Base-by-base conservation (phyloP, 1,284 basidiomycete genomes). In the Moesziomyces aphidis region DNA sequence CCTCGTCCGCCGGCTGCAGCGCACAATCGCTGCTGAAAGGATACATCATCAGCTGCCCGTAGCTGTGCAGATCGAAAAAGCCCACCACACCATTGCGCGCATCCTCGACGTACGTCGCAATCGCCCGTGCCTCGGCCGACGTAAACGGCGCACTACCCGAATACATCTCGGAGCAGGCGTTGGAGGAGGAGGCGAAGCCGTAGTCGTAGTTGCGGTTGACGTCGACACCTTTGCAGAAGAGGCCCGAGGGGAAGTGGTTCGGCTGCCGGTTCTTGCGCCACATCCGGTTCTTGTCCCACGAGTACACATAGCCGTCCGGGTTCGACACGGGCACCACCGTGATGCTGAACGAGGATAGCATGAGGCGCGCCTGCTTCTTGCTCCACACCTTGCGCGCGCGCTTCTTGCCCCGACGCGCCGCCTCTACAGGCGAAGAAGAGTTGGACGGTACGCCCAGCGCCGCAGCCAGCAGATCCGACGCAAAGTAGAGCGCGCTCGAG, bases 191-290 rank as follows among this genome's bases (percentile, higher is more conserved):
- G 92, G 46, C 93, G 31, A 77, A 77, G 0, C 52, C 64, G 19
- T 47, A 68, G 13, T 26, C 89, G 90, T 90, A 92, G 78, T 92
- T 92, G 48, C 90, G 87, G 21, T 62, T 61, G 42, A 94, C 89
- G 84, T 95, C 93, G 48, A 95, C 86, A 0, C 93, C 93, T 51
- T 88, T 78, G 78, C 90, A 92, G 36, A 67, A 70, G 3, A 66
- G 57, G 85, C 75, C 46, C 5, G 45, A 53, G 22, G 66, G 63
- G 23, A 74, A 86, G 85, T 85, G 5, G 75, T 72, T 53, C 19
- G 85, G 83, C 21, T 86, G 91, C 3, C 93, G 88, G 77, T 92
- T 94, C 87, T 95, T 94, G 82, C 91, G 89, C 93, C 93, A 95
- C 75, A 92, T 89, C 1, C 93, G 88, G 64, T 92, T 90, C 11